These are phyloP conservation scores for Diaporthe sp. DNA, from an alignment of 2,329 filamentous ascomycete genomes.

Conservation along the genomic window DNA sequence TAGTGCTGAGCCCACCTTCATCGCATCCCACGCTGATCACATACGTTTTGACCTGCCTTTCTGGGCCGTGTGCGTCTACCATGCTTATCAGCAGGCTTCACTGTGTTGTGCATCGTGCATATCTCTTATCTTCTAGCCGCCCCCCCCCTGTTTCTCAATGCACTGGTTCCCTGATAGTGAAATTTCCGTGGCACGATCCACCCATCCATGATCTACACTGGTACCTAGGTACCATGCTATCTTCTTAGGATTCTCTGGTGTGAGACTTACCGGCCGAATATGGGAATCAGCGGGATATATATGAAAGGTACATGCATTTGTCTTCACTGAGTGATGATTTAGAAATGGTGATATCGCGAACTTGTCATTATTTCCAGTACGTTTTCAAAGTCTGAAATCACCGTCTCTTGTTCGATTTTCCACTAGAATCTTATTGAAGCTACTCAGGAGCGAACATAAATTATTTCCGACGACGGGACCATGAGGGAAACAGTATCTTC, in stretches of 20 bases:
- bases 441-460: not conserved
- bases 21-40: slow-evolving; percentile 3
- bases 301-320: not conserved
- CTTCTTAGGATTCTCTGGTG: not conserved
- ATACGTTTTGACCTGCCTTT: slow-evolving; percentile 11
- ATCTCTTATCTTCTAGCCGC: slow-evolving; percentile 15
- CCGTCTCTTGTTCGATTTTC: not conserved
- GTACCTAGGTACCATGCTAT: too few species aligned
- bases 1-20: not conserved
- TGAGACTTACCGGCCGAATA: not conserved
- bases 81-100: slow-evolving; percentile 4
- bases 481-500: too few species aligned
- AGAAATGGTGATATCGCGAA: not conserved
- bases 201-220: not conserved
- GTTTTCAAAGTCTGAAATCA: not conserved
- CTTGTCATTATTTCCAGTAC: not conserved
- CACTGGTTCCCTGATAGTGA: not conserved
- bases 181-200: not conserved
- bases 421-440: not conserved
- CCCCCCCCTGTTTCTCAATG: not conserved
- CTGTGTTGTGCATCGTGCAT: slow-evolving; percentile 6
- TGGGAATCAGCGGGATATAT: not conserved
- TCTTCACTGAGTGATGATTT: not conserved
- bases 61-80: not conserved
- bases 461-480: too few species aligned